Evolutionary conservation across 2,329 filamentous ascomycete genomes (phyloP).

Genomic region (Hymenoscyphus infarciens): DNA sequence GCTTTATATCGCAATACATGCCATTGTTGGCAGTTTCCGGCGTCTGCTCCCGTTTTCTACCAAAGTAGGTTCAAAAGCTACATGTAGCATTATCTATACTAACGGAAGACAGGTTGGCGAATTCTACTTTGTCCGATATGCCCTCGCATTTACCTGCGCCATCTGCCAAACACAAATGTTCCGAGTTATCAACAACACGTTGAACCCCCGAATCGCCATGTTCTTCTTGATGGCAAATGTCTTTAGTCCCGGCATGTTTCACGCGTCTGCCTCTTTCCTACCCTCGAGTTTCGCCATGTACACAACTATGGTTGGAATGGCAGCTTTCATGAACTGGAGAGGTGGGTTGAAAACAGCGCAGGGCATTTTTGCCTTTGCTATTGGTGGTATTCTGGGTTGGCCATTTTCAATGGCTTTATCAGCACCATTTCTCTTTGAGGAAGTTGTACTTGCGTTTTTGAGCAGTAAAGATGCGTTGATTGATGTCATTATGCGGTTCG

Average conservation of each 20-base stretch:
- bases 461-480: constrained; percentile 57
- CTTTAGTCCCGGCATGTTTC: constrained; percentile 87
- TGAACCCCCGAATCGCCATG: constrained; percentile 80
- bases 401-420: constrained; percentile 85
- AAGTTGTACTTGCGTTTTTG: constrained; percentile 56
- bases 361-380: constrained; percentile 87
- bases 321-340: constrained; percentile 87
- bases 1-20: constrained; percentile 82
- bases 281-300: constrained; percentile 98
- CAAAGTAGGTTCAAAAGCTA: constrained; percentile 44
- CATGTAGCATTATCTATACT: constrained; percentile 4
- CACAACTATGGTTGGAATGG: constrained; percentile 77
- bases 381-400: constrained; percentile 86
- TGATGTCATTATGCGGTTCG: constrained; percentile 56
- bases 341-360: constrained; percentile 74
- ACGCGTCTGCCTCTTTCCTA: constrained; percentile 80
- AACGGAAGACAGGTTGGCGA: constrained; percentile 51
- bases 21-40: constrained; percentile 63
- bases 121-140: constrained; percentile 82
- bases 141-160: constrained; percentile 73
- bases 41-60: constrained; percentile 59
- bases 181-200: constrained; percentile 67
- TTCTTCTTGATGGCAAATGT: constrained; percentile 77
- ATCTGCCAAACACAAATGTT: constrained; percentile 80
- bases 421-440: constrained; percentile 76